Percentiles rank a stretch among this genome's conserved stretches.
These are phyloP conservation scores for Oxyria digyna DNA, from an alignment of 148 eudicot species.

Conservation along the genomic window DNA sequence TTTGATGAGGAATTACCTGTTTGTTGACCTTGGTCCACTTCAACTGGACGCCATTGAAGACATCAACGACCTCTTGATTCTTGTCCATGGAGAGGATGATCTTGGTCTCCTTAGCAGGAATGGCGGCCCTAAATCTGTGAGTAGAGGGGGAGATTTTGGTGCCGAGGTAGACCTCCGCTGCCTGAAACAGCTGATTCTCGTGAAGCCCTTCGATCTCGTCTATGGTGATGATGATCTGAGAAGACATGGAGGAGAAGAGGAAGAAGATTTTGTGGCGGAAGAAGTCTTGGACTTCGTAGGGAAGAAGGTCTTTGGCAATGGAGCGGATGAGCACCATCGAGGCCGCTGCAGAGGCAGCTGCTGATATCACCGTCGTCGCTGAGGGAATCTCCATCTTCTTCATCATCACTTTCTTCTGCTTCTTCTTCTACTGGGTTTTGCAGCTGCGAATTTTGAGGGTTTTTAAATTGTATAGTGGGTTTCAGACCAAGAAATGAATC, in stretches of 20 bases:
- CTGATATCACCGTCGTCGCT: not conserved
- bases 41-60: conserved; percentile 13
- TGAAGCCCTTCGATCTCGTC: not conserved
- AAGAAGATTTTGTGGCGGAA: not conserved
- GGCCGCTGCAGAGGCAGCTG: conserved; percentile 2
- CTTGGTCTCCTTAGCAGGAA: conserved; percentile 10
- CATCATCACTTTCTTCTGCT: not conserved
- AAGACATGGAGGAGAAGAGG: not conserved
- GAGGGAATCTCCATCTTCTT: conserved; percentile 10
- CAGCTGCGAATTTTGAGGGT: not conserved
- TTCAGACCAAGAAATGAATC: too few species aligned
- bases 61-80: conserved; percentile 16
- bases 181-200: conserved; percentile 6
- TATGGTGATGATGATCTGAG: not conserved
- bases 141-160: conserved; percentile 5
- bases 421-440: too few species aligned
- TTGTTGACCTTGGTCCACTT: conserved; percentile 13
- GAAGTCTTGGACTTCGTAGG: conserved; percentile 1
- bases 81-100: conserved; percentile 17
- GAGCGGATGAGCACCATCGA: not conserved
- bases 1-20: not conserved
- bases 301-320: not conserved
- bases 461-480: too few species aligned
- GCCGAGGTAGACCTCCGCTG: conserved; percentile 1
- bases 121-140: not conserved